Conservation (phyloP, 257 asterid species). For the Dorcoceras hygrometricum region DNA sequence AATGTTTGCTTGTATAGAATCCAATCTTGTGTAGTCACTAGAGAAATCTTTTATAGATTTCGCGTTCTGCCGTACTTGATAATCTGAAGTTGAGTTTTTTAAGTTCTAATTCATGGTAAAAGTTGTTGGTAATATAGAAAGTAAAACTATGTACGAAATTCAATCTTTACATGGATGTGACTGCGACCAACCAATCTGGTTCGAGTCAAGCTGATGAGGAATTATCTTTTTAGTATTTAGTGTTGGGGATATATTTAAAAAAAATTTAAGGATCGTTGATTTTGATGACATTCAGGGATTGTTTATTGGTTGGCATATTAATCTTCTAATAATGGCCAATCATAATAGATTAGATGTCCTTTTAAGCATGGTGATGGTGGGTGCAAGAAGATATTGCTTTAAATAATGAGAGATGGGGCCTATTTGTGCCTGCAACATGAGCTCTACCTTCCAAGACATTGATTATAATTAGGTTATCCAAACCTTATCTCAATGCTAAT, state of each 20-base stretch:
- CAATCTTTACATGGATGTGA: too few relatives aligned
- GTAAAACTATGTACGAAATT: too few relatives aligned
- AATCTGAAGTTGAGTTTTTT: not conserved
- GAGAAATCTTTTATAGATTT: not conserved
- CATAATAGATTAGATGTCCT: not conserved
- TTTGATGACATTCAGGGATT: not conserved
- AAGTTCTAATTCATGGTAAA: not conserved
- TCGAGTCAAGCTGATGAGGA: not conserved
- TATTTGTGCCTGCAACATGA: not conserved
- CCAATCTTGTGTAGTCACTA: not conserved
- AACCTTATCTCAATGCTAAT: not conserved
- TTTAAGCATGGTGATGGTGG: not conserved
- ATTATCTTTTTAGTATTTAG: too few relatives aligned
- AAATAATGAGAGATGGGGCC: too few relatives aligned
- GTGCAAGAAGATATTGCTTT: not conserved
- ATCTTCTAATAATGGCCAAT: not conserved
- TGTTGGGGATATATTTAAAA: too few relatives aligned
- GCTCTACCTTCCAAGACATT: not conserved
- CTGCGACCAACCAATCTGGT: constrained; percentile 14
- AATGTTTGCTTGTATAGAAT: constrained; percentile 14
- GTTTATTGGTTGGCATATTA: not conserved
- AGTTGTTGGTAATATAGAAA: not conserved
- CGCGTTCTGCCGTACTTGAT: not conserved
- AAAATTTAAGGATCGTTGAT: too few relatives aligned
- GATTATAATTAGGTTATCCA: not conserved